Base-by-base conservation (phyloP, 2,329 filamentous ascomycete genomes). In the Monosporascus sp. region DNA sequence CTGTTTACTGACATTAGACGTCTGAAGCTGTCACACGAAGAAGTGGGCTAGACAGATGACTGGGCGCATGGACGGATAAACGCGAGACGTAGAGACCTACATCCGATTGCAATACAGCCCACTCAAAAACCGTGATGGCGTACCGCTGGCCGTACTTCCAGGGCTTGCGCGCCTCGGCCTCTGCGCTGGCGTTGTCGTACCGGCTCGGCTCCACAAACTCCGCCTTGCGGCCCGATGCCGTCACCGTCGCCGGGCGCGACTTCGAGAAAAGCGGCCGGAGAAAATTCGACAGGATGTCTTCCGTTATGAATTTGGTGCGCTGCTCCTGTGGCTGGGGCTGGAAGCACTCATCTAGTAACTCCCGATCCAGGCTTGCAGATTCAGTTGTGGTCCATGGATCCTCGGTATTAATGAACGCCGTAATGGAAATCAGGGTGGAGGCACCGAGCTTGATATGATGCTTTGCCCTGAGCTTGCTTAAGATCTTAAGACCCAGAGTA, bases 251-350 rank as follows among this genome's bases (percentile, higher is more conserved):
- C 5, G 82, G 77, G 20, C 75, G 79, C 17, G 80, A 74, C 53
- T 76, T 77, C 27, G 77, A 75, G 72, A 92, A 91, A 6, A 89
- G 71, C 27, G 85, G 85, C 38, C 84, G 84, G 49, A 92, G 76
- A 62, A 84, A 84, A 61, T 72, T 70, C 56, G 79, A 74, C 4
- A 92, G 78, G 52, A 90, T 73, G 39, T 76, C 70, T n/a, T 76
- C 72, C 18, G 78, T 71, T 58, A 84, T 71, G 58, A 83, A 78
- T 3, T 37, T 44, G 2, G 39, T 50, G 39, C 50, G 53, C 44
- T 49, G 18, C 38, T 37, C 43, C 55, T 44, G 24, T 20, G 41
- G 37, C 9, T 20, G 31, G 45, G 15, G 15, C 15, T 44, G 24
- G 47, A 59, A 58, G 43, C 58, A 58, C 17, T 50, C 20, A 5